Base-by-base conservation (phyloP, 345 rosid species). In the Camelina laxa region DNA sequence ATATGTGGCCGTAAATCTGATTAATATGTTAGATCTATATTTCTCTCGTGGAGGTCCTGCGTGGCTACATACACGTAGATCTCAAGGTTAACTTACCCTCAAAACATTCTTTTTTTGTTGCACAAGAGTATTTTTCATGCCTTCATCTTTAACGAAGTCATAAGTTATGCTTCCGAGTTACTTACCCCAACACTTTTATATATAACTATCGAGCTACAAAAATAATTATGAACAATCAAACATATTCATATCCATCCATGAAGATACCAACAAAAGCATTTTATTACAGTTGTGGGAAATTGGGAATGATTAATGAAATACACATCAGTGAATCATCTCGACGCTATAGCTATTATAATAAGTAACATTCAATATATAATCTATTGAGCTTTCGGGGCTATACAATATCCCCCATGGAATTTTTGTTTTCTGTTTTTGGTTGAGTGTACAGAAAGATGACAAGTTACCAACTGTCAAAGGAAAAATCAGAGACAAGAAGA, bases 381-480 rank as follows among this genome's bases (percentile, higher is more conserved):
- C 66, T 70, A 70, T 48, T 47, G 14, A 11, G 60, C 47, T 56
- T 76, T 48, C 47, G 67, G 72, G 80, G 67, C 76, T 77, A 77
- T 70, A 70, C 80, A 76, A 56, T 76, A 71, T 76, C 31, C 76
- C 75, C 75, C 76, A 47, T 56, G 53, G 14, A 9, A 7, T 33
- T 10, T 36, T 60, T 55, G 9, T 11, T 48, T 33, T 47, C 22
- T 51, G 10, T 16, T 24, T 30, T 53, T 27, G 21, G 67, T 13
- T 42, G 44, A 38, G 56, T 20, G 65, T 75, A 60, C 79, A 55
- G 27, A 54, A 70, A 47, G 22, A 62, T 69, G 53, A 62, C 39
- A 53, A 60, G n/a, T 14, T 24, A 47, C 24, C 35, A 41, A 59
- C 48, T 60, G 35, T 50, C 31, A 11, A 36, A 24, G 11, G 36